Base-by-base conservation (phyloP, 345 rosid species). In the Arabidopsis arenosa region DNA sequence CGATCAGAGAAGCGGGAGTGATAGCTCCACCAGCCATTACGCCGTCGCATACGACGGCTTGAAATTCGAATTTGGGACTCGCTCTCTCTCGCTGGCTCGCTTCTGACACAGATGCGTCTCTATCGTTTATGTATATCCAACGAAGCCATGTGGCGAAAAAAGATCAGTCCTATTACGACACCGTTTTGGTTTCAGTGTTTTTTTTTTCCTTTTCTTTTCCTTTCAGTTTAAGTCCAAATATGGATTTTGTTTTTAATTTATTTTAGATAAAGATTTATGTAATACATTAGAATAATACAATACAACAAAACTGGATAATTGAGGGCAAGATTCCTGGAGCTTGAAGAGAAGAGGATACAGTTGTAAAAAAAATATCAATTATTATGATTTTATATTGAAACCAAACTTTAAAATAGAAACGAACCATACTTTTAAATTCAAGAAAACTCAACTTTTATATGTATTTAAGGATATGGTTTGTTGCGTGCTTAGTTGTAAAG, bases 271-370 rank as follows among this genome's bases (percentile, higher is more conserved):
- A 32, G 4, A 13, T 63, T 74, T 7, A 44, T 73, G 21, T 11
- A 32, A 18, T 32, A 40, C 21, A 8, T 9, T 30, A 48, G 26
- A 41, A 57, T 28, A 15, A 30, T 32, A 75, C 5, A 43, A 52
- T 11, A 61, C 21, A 52, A 68, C 55, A 23, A 23, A 62, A 62
- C 12, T 70, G 44, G 18, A 76, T 76, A 67, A 62, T 61, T 63
- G 74, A 49, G 15, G 43, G 64, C 79, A 79, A 84, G 87, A 86
- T 83, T 82, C 84, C 78, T 83, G 81, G 37, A 8, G 33, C 41
- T 3, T 23, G 74, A 48, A 41, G 70, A 45, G 14, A 45, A 72
- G 54, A 68, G 44, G 40, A 68, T 71, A 82, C 86, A 78, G 88
- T 83, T 86, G 91, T 84, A 69, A 9, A 28, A 28, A 28, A 28